Percentiles rank a stretch among this genome's conserved stretches.
Conservation (phyloP, 495 filamentous ascomycete species). For the Daldinia loculata region DNA sequence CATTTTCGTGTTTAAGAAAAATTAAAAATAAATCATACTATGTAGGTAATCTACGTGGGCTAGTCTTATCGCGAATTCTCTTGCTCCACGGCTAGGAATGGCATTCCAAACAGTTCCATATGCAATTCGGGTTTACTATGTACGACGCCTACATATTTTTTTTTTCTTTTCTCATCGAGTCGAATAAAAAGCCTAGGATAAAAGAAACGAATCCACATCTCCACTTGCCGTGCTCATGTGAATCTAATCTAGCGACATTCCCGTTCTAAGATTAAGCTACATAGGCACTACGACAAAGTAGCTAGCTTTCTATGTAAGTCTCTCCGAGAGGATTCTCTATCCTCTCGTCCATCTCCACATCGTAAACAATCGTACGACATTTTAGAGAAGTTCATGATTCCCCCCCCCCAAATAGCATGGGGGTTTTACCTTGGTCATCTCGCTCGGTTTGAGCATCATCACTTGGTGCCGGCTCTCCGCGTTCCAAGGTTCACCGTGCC, state of each 20-base stretch:
- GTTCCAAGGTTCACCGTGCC: constrained; percentile 36
- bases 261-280: constrained; percentile 34
- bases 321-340: constrained; percentile 28
- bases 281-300: constrained; percentile 31
- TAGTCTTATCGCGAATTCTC: constrained; percentile 19
- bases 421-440: constrained; percentile 34
- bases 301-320: constrained; percentile 34
- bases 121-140: constrained; percentile 29
- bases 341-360: constrained; percentile 68
- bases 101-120: constrained; percentile 25
- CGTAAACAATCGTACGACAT: constrained; percentile 81
- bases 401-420: constrained; percentile 28
- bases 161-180: constrained; percentile 6
- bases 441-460: constrained; percentile 27
- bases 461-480: constrained; percentile 27
- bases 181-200: constrained; percentile 12
- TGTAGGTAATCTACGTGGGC: constrained; percentile 18
- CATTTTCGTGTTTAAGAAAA: constrained; percentile 20
- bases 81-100: constrained; percentile 31
- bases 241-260: constrained; percentile 37
- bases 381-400: constrained; percentile 34
- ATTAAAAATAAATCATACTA: constrained; percentile 12
- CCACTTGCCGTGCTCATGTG: constrained; percentile 40
- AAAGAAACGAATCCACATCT: constrained; percentile 17
- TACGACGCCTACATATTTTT: neutral